Evolutionary conservation across 768 basidiomycete genomes (phyloP).

Genomic region (Russula brevipes): DNA sequence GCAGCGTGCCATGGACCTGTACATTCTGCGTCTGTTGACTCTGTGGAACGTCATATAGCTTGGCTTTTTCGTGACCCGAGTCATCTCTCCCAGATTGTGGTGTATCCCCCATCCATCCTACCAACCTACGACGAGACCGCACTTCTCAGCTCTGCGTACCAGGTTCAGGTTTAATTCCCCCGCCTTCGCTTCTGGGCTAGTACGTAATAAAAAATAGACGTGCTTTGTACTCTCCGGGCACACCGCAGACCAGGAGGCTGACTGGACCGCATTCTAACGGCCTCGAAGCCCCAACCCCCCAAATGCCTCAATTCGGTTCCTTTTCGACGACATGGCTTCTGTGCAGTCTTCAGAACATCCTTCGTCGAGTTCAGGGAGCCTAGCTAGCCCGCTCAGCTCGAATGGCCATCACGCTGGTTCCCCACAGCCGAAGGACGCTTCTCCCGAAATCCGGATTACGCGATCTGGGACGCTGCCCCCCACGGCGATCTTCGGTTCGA

Average conservation of each 20-base stretch:
- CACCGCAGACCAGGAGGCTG: constrained; percentile 8
- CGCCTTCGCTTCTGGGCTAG: background rate
- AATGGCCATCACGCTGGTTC: constrained; percentile 20
- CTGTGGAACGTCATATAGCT: too few relatives aligned
- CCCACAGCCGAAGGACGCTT: background rate
- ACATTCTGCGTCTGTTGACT: too few relatives aligned
- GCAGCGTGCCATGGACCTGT: too few relatives aligned
- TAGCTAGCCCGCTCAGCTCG: constrained; percentile 20
- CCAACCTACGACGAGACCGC: too few relatives aligned
- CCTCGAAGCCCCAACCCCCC: background rate
- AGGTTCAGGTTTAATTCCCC: background rate
- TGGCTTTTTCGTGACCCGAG: too few relatives aligned
- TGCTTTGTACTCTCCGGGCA: background rate
- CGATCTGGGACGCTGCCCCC: constrained; percentile 4
- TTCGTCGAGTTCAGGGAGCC: constrained; percentile 3
- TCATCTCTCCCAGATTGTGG: too few relatives aligned
- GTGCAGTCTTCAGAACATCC: constrained; percentile 10
- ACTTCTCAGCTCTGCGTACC: background rate
- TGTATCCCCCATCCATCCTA: too few relatives aligned
- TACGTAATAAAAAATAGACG: constrained; percentile 3
- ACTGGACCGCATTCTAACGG: constrained; percentile 15
- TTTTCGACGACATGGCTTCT: background rate
- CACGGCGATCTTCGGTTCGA: constrained; percentile 21
- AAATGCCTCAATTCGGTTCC: background rate
- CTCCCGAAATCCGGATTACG: constrained; percentile 1